Evolutionary conservation across 805 yeast genomes (phyloP), one percentile per base, ranked within the genome.

Genomic region (Myxozyma monticola): DNA sequence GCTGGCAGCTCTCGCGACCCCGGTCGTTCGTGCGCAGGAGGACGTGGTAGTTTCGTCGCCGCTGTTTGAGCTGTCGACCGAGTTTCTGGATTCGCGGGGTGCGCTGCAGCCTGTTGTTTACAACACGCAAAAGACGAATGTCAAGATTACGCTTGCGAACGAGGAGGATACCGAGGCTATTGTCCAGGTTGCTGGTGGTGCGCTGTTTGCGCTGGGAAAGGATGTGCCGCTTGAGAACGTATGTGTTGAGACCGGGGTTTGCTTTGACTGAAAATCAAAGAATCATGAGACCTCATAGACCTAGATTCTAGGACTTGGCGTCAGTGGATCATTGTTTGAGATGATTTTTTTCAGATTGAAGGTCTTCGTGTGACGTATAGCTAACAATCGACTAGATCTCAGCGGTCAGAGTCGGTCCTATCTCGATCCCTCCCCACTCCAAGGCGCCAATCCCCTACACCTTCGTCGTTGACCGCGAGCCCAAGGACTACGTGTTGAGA

Each of bases 91-190:
- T n/a, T 25, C 36, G 21, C 24, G 28, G 18, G 21, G 39, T 25
- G 33, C 40, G n/a, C 14, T 26, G 33, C 45, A 44, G 12, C 55
- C 57, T n/a, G 33, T 45, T 21, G 44, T 64, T 37, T 45, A 45
- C 51, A 67, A 67, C 57, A 63, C 59, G 44, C 53, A 53, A 49
- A 54, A 55, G 33, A 49, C 60, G 26, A 50, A 56, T n/a, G 54
- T 67, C 41, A 37, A 48, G 38, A 45, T 67, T 37, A 15, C 42
- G 7, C 37, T 67, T 42, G 28, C 42, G 30, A 68, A 68, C 58
- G 45, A 45, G 30, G 70, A 62, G 42, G 39, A 44, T 10, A 57
- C 44, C 21, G 54, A 42, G 30, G 48, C 43, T 15, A 25, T 38
- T 21, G 49, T 54, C 21, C 59, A 54, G 45, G 48, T 54, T 24